phyloP scores from a whole-genome alignment of 345 rosid genomes.

The Salix udensis region DNA sequence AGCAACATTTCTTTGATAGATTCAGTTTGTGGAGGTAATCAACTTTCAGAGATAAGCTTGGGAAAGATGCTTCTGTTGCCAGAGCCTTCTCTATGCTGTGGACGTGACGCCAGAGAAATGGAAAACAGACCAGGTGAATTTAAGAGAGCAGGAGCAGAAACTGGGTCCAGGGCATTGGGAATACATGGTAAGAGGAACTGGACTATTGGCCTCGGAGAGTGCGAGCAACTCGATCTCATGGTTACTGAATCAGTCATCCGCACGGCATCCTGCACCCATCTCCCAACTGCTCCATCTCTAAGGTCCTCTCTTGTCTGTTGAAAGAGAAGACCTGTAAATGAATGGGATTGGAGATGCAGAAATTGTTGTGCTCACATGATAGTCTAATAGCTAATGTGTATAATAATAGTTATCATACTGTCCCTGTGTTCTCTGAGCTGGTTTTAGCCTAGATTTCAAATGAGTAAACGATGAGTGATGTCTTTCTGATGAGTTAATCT shows the following conservation, averaged over 20 bases:
- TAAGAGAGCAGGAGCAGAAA: conserved; percentile 34
- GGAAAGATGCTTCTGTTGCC: conserved; percentile 26
- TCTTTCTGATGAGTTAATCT: background rate
- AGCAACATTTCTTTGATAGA: conserved; percentile 7
- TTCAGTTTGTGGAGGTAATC: conserved; percentile 36
- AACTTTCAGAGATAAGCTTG: conserved; percentile 24
- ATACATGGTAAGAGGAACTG: conserved; percentile 52
- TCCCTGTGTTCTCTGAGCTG: background rate
- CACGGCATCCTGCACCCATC: conserved; percentile 61
- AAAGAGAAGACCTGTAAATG: background rate
- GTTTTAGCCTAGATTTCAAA: background rate
- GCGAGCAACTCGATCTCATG: conserved; percentile 43
- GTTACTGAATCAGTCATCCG: conserved; percentile 59
- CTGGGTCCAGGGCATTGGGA: conserved; percentile 37
- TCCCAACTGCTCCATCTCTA: conserved; percentile 46
- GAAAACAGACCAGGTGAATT: conserved; percentile 30
- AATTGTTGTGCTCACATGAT: background rate
- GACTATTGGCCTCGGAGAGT: conserved; percentile 57
- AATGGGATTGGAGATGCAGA: background rate
- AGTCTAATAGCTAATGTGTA: background rate
- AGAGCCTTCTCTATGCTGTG: conserved; percentile 24
- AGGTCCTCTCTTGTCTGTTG: conserved; percentile 61
- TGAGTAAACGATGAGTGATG: conserved; percentile 11
- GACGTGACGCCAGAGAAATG: conserved; percentile 24
- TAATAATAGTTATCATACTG: background rate